phyloP scores from a whole-genome alignment of 371 early-diverging fungal species.

The Fennellomyces sp. region DNA sequence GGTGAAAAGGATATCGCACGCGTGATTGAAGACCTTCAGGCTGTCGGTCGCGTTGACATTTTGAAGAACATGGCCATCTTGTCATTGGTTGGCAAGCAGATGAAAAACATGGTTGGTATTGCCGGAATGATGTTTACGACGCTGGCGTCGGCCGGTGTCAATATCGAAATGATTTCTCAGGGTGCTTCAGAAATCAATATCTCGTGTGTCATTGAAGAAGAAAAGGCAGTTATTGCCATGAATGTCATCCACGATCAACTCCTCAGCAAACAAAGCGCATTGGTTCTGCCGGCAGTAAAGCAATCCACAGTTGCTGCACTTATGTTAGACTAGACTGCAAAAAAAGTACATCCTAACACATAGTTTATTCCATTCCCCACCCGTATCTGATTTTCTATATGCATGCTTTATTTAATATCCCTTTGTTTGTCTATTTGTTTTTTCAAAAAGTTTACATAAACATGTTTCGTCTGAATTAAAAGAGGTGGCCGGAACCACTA shows the following conservation, averaged over 20 bases:
- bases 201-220: slow-evolving; percentile 90
- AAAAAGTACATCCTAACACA: no score
- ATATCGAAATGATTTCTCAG: slow-evolving; percentile 98
- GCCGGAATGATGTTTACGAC: slow-evolving; percentile 93
- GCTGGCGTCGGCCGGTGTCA: slow-evolving; percentile 86
- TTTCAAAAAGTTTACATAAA: no score
- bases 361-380: no score
- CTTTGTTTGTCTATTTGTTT: no score
- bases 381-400: no score
- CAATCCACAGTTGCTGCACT: neutral
- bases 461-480: no score
- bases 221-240: slow-evolving; percentile 76
- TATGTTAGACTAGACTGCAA: slow-evolving; percentile 15
- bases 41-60: slow-evolving; percentile 60
- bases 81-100: slow-evolving; percentile 94
- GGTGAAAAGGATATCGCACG: slow-evolving; percentile 62
- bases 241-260: slow-evolving; percentile 86
- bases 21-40: slow-evolving; percentile 61
- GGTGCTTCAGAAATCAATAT: slow-evolving; percentile 98
- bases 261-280: slow-evolving; percentile 22
- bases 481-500: no score
- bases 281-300: slow-evolving; percentile 20
- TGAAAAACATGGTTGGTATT: slow-evolving; percentile 96
- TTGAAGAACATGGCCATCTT: slow-evolving; percentile 89
- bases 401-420: no score